Conservation (phyloP, 2,329 filamentous ascomycete species). For the Epichloe scottii region DNA sequence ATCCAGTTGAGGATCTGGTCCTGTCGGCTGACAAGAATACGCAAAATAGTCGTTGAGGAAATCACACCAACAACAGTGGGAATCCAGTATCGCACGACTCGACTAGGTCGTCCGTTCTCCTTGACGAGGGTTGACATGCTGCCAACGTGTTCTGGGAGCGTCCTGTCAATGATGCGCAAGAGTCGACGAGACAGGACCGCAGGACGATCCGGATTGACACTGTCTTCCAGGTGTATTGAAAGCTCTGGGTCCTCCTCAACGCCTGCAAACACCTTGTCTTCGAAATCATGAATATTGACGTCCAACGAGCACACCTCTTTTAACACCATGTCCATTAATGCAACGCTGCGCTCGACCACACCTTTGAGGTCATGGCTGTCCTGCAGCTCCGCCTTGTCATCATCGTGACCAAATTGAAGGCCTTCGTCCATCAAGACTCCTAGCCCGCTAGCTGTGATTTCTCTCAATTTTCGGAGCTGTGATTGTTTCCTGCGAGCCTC, state of each 20-base stretch:
- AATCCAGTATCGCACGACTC: constrained; percentile 77
- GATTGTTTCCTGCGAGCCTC: constrained; percentile 66
- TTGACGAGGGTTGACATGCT: constrained; percentile 42
- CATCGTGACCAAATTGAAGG: constrained; percentile 51
- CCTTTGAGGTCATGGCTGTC: constrained; percentile 49
- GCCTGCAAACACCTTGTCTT: constrained; percentile 51
- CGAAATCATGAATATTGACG: constrained; percentile 48
- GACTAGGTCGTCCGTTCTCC: constrained; percentile 63
- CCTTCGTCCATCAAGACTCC: constrained; percentile 83
- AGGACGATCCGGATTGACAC: constrained; percentile 32
- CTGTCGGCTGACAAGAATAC: constrained; percentile 59
- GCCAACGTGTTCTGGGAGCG: constrained; percentile 54
- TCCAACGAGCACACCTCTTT: constrained; percentile 55
- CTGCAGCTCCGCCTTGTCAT: constrained; percentile 42
- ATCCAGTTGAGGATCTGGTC: constrained; percentile 74
- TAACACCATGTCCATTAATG: constrained; percentile 76
- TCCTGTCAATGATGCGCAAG: constrained; percentile 52
- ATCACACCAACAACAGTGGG: constrained; percentile 58
- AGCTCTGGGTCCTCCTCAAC: constrained; percentile 50
- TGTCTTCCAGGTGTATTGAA: constrained; percentile 37
- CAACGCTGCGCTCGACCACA: constrained; percentile 67
- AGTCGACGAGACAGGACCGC: constrained; percentile 54
- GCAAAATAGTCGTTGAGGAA: constrained; percentile 78
- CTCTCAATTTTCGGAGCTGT: constrained; percentile 56
- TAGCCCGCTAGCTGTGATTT: constrained; percentile 74